Conservation (phyloP, 2,329 filamentous ascomycete genomes). For the Epichloe amarillans region DNA sequence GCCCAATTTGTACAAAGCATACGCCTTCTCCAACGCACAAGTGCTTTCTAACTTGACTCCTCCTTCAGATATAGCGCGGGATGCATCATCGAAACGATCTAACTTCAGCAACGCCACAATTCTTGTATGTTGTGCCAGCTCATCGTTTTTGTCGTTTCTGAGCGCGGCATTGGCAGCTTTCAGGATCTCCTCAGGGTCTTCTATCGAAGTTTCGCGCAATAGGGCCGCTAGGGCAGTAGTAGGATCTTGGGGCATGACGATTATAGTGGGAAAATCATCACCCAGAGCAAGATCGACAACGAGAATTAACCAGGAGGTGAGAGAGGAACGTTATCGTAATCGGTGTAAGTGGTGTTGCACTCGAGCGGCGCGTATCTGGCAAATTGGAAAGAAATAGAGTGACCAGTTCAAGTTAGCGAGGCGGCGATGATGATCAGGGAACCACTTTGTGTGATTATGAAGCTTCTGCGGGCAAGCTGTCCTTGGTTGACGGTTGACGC, state of each 20-base stretch:
- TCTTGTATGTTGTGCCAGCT: constrained; percentile 52
- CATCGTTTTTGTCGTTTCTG: constrained; percentile 45
- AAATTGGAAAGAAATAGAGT: background rate
- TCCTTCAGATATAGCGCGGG: constrained; percentile 52
- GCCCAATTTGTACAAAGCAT: constrained; percentile 73
- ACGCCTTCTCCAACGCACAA: constrained; percentile 58
- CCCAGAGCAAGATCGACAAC: background rate
- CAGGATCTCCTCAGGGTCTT: constrained; percentile 64
- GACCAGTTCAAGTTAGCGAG: background rate
- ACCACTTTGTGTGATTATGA: background rate
- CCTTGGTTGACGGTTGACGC: too few relatives aligned
- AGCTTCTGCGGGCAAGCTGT: background rate
- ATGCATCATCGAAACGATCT: constrained; percentile 68
- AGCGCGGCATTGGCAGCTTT: constrained; percentile 47
- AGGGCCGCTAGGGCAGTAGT: constrained; percentile 38
- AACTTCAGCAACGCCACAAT: constrained; percentile 67
- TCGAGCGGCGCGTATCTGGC: background rate
- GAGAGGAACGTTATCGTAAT: background rate
- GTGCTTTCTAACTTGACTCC: constrained; percentile 45
- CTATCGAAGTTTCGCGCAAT: constrained; percentile 40
- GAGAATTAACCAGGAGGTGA: background rate
- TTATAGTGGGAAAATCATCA: background rate
- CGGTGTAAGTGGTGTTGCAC: background rate
- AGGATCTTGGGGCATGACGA: constrained; percentile 30
- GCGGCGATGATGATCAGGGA: too few relatives aligned